These are phyloP conservation scores for Ceratocystis alfenasii DNA, from an alignment of 2,329 filamentous ascomycete species.

Conservation along the genomic window DNA sequence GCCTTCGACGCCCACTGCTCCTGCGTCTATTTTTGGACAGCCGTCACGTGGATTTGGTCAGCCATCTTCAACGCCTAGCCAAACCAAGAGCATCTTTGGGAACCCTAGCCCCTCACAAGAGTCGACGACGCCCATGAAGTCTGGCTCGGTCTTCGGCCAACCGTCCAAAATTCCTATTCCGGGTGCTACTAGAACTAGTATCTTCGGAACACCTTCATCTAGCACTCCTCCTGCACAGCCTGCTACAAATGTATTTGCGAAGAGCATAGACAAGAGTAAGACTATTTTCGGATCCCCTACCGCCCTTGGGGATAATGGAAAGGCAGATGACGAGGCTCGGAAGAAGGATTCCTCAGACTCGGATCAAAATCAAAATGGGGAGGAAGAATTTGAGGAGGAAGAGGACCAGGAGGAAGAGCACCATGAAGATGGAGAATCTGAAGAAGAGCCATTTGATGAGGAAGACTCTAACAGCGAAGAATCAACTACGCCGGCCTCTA, in stretches of 20 bases:
- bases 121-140: not conserved
- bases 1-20: not conserved
- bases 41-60: not conserved
- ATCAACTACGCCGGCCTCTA: conserved; percentile 27
- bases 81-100: conserved; percentile 13
- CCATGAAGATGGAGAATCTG: conserved; percentile 10
- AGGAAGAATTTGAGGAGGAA: conserved; percentile 11
- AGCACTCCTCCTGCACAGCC: conserved; percentile 7
- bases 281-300: not conserved
- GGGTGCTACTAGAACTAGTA: conserved; percentile 17
- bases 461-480: conserved; percentile 20
- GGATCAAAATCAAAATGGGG: not conserved
- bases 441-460: conserved; percentile 6
- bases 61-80: conserved; percentile 7
- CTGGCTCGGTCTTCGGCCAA: not conserved
- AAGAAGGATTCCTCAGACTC: not conserved
- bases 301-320: not conserved
- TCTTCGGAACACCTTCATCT: conserved; percentile 23
- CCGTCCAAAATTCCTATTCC: conserved; percentile 10
- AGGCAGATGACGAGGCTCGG: not conserved
- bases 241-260: conserved; percentile 16
- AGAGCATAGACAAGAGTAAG: conserved; percentile 20
- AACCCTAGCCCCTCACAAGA: conserved; percentile 10
- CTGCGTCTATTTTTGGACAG: not conserved
- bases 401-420: conserved; percentile 4